Evolutionary conservation across 2,329 filamentous ascomycete genomes (phyloP).

Genomic region (Fusarium udum): DNA sequence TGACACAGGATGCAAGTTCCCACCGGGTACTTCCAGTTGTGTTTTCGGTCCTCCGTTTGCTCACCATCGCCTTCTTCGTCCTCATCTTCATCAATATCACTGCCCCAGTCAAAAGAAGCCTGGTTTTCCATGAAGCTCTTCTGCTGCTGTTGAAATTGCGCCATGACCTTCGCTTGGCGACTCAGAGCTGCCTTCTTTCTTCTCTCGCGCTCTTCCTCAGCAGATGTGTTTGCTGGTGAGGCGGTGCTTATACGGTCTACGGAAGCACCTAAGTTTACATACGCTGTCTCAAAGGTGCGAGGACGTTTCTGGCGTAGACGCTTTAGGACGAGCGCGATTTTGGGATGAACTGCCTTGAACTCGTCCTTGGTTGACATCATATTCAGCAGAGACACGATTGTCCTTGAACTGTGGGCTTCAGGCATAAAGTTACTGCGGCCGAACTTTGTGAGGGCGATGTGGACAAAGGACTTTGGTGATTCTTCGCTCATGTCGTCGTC

Average conservation of each 20-base stretch:
- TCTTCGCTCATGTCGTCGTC: constrained; percentile 61
- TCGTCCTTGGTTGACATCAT: constrained; percentile 73
- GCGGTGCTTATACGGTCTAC: constrained; percentile 83
- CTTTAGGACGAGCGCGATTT: constrained; percentile 84
- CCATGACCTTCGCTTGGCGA: constrained; percentile 94
- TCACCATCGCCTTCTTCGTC: constrained; percentile 73
- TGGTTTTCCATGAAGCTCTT: constrained; percentile 93
- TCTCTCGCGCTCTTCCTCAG: constrained; percentile 77
- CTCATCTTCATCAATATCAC: constrained; percentile 78
- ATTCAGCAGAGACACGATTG: constrained; percentile 71
- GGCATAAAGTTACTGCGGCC: constrained; percentile 70
- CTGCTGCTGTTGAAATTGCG: constrained; percentile 96
- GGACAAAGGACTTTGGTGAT: constrained; percentile 73
- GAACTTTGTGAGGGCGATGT: constrained; percentile 71
- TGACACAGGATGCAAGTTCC: constrained; percentile 97
- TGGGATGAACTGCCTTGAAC: constrained; percentile 84
- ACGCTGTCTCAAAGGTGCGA: constrained; percentile 74
- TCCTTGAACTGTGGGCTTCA: constrained; percentile 65
- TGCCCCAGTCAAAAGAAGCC: constrained; percentile 85
- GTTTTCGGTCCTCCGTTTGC: constrained; percentile 70
- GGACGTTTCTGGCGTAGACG: constrained; percentile 87
- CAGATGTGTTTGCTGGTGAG: constrained; percentile 76
- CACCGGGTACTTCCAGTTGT: constrained; percentile 84
- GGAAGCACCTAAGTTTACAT: constrained; percentile 70
- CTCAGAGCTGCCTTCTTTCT: constrained; percentile 93